Evolutionary conservation across 2,329 filamentous ascomycete species (phyloP).

Genomic region (Raffaelea ambrosiae): DNA sequence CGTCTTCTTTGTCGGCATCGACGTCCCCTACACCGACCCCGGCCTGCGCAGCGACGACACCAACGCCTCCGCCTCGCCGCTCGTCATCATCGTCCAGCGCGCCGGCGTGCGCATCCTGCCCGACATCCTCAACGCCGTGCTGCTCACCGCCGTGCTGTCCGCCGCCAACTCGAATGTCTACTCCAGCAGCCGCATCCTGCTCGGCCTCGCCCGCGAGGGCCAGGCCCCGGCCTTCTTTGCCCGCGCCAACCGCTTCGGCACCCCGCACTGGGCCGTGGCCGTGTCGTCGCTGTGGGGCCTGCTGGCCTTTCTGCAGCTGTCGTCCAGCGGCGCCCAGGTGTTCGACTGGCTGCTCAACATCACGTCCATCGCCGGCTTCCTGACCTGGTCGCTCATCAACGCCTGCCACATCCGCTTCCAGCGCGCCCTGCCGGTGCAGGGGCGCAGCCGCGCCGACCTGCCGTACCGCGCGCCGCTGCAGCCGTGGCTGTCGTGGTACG

Average conservation of each 20-base stretch:
- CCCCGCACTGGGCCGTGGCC: conserved; percentile 53
- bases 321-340: conserved; percentile 45
- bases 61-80: conserved; percentile 53
- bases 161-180: conserved; percentile 73
- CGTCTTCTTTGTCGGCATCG: conserved; percentile 62
- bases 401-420: conserved; percentile 57
- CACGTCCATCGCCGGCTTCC: conserved; percentile 60
- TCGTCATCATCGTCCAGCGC: conserved; percentile 51
- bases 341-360: conserved; percentile 70
- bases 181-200: conserved; percentile 59
- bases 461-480: conserved; percentile 55
- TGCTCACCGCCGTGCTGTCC: conserved; percentile 69
- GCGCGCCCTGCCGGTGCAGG: conserved; percentile 46
- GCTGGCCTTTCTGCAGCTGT: conserved; percentile 61
- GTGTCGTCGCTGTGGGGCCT: conserved; percentile 50
- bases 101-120: conserved; percentile 58
- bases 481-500: conserved; percentile 57
- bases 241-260: conserved; percentile 50
- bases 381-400: conserved; percentile 60
- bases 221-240: conserved; percentile 54
- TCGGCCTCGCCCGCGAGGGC: conserved; percentile 56
- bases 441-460: conserved; percentile 46
- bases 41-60: conserved; percentile 41
- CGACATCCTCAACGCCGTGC: conserved; percentile 67
- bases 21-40: conserved; percentile 52